Evolutionary conservation across 2,329 filamentous ascomycete genomes (phyloP).

Genomic region (Amylocarpus encephaloides): DNA sequence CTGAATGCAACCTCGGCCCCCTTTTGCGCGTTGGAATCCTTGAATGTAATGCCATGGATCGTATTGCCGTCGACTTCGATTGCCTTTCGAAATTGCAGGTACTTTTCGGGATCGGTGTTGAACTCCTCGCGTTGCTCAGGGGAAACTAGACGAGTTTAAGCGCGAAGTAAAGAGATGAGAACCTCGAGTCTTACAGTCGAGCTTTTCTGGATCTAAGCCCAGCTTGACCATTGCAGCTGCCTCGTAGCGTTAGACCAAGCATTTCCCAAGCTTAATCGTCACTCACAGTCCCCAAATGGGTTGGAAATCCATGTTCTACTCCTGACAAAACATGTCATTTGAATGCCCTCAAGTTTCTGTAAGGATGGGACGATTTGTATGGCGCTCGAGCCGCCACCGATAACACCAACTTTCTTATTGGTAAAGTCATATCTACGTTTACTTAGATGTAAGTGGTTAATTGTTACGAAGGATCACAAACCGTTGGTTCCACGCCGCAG

Average conservation of each 20-base stretch:
- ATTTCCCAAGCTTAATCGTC: background rate
- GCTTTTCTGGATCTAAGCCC: constrained; percentile 35
- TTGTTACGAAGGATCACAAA: background rate
- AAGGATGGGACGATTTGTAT: constrained; percentile 48
- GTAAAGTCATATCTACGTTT: constrained; percentile 39
- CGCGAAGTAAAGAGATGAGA: background rate
- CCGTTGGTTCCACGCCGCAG: constrained; percentile 52
- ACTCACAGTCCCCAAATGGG: constrained; percentile 38
- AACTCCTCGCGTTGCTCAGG: constrained; percentile 39
- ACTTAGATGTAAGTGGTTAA: background rate
- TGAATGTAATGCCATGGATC: constrained; percentile 37
- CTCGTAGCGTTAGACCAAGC: background rate
- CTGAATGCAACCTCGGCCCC: constrained; percentile 31
- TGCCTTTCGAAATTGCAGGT: constrained; percentile 38
- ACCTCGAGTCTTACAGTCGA: constrained; percentile 33
- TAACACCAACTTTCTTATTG: constrained; percentile 43
- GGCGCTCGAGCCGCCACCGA: constrained; percentile 47
- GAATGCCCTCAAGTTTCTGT: constrained; percentile 38
- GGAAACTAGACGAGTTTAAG: constrained; percentile 28
- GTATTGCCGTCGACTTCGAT: constrained; percentile 40
- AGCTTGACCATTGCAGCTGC: constrained; percentile 36
- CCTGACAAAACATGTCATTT: constrained; percentile 42
- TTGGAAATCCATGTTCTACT: constrained; percentile 46
- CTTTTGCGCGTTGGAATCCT: constrained; percentile 34
- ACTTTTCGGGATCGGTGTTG: constrained; percentile 33